Evolutionary conservation across 257 asterid species (phyloP).

Genomic region (Oldenlandia corymbosa): DNA sequence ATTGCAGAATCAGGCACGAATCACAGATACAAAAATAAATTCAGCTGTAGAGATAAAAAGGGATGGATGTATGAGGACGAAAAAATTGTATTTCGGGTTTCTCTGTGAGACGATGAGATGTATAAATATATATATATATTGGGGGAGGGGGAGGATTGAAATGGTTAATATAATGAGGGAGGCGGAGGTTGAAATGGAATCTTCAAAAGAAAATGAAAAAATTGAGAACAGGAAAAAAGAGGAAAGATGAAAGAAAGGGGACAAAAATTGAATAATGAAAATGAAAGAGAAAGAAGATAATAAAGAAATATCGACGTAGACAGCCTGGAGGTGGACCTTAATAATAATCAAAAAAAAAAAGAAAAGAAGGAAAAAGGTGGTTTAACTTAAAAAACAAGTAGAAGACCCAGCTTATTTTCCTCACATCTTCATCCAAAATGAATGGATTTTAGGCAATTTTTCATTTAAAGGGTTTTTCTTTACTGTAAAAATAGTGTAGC

Average conservation of each 20-base stretch:
- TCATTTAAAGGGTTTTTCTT: no score
- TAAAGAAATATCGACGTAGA: constrained; percentile 19
- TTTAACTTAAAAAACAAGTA: no score
- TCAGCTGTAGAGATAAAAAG: not conserved
- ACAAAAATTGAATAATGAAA: constrained; percentile 19
- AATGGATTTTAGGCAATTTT: no score
- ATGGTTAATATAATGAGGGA: constrained; percentile 14
- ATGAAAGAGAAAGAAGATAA: constrained; percentile 24
- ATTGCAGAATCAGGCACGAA: not conserved
- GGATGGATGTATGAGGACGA: not conserved
- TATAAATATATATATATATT: not conserved
- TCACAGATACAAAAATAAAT: not conserved
- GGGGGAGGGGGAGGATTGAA: not conserved
- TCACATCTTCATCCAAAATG: not conserved
- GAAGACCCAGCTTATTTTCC: constrained; percentile 14
- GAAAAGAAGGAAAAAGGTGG: no score
- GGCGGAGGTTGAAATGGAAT: constrained; percentile 21
- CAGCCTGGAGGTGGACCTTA: constrained; percentile 40
- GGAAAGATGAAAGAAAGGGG: constrained; percentile 49
- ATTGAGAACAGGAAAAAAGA: constrained; percentile 9
- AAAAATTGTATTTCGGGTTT: not conserved
- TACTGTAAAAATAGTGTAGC: no score
- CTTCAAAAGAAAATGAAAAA: constrained; percentile 17
- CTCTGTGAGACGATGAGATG: not conserved
- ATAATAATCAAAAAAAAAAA: no score